Conservation (phyloP, 768 basidiomycete species). For the Heimioporus sp. region DNA sequence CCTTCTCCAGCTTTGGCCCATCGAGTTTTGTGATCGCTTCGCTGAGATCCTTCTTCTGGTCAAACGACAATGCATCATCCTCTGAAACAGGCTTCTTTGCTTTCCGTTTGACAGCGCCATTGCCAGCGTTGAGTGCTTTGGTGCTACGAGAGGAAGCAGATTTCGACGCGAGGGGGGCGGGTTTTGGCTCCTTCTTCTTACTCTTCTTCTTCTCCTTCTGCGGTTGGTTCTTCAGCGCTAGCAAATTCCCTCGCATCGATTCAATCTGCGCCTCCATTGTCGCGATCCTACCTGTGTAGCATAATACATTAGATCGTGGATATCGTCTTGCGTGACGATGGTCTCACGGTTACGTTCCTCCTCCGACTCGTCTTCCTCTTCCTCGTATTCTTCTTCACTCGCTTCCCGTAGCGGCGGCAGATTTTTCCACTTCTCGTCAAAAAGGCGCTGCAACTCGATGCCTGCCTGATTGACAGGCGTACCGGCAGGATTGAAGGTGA, state of each 20-base stretch:
- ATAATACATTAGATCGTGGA: slow-evolving; percentile 9
- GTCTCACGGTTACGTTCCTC: slow-evolving; percentile 65
- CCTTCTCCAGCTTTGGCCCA: slow-evolving; percentile 78
- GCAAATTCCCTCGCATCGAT: slow-evolving; percentile 68
- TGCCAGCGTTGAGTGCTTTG: slow-evolving; percentile 39
- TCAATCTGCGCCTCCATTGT: slow-evolving; percentile 82
- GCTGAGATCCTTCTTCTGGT: slow-evolving; percentile 98
- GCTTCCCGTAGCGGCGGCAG: slow-evolving; percentile 61
- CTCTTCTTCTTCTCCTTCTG: slow-evolving; percentile 66
- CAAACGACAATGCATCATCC: slow-evolving; percentile 85
- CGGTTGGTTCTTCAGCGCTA: slow-evolving; percentile 55
- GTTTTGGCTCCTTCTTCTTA: slow-evolving; percentile 58
- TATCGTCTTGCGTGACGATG: background rate
- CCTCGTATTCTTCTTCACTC: slow-evolving; percentile 62
- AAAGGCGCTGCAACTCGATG: slow-evolving; percentile 77
- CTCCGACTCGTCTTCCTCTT: slow-evolving; percentile 62
- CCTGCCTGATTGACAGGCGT: slow-evolving; percentile 88
- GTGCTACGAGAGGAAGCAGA: slow-evolving; percentile 43
- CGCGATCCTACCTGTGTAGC: slow-evolving; percentile 62
- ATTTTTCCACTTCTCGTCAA: slow-evolving; percentile 88
- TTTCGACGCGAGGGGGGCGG: slow-evolving; percentile 66
- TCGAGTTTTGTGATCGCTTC: slow-evolving; percentile 90
- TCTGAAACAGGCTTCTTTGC: slow-evolving; percentile 67
- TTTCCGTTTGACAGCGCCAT: slow-evolving; percentile 52
- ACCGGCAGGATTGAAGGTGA: slow-evolving; percentile 85